Evolutionary conservation across 495 filamentous ascomycete genomes (phyloP).

Genomic region (Aspergillus baeticus): DNA sequence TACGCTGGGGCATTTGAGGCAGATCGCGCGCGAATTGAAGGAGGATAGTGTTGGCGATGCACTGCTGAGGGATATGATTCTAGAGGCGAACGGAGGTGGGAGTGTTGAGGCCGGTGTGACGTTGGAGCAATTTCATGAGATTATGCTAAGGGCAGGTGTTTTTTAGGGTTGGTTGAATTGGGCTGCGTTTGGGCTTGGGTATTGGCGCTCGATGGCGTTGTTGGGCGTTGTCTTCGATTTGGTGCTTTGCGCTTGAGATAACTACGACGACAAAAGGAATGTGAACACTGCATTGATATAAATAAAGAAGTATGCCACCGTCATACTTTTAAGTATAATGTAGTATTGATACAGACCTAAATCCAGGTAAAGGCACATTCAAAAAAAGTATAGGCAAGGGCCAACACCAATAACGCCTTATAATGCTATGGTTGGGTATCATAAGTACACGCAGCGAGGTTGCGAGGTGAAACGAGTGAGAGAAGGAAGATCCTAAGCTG

Average conservation of each 20-base stretch:
- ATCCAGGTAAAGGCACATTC: not conserved
- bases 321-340: not conserved
- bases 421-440: constrained; percentile 23
- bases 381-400: not conserved
- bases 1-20: constrained; percentile 69
- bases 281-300: too few species aligned
- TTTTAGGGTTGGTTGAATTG: constrained; percentile 49
- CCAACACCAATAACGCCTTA: constrained; percentile 16
- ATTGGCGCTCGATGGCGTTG: not conserved
- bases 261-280: too few species aligned
- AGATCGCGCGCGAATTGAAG: constrained; percentile 78
- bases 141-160: constrained; percentile 82
- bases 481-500: not conserved
- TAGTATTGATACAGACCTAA: constrained; percentile 1
- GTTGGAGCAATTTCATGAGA: constrained; percentile 76
- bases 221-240: too few species aligned
- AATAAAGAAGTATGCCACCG: too few species aligned
- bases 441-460: constrained; percentile 11
- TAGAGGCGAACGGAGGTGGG: constrained; percentile 83
- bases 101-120: constrained; percentile 70
- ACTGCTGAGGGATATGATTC: constrained; percentile 84
- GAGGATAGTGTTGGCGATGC: constrained; percentile 74
- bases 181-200: not conserved
- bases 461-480: not conserved
- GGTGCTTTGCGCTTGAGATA: too few species aligned